Evolutionary conservation across 257 asterid species (phyloP), one percentile per base, ranked within the genome.

Genomic region (Paraleonurus japonicus): DNA sequence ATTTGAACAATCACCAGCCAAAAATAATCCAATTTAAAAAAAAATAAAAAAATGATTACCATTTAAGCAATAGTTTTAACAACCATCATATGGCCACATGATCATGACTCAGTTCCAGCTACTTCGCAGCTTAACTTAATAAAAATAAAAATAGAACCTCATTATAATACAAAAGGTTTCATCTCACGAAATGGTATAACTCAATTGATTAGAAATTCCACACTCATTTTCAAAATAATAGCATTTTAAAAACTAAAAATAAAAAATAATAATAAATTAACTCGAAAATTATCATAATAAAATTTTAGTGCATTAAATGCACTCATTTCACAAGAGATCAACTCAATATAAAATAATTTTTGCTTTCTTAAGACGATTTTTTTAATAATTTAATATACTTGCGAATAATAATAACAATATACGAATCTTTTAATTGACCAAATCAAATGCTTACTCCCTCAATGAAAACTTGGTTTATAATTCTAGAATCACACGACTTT

Each of bases 51-150:
- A 72, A 74, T 64, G 54, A 43, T 37, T 7, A 23, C 11, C 24
- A 72, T 53, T 28, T 58, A 58, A 51, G 19, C n/a, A 71, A 39
- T 12, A 47, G 59, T 51, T 67, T 55, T 43, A 48, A 30, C 16
- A 26, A 68, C 26, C 39, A 61, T 28, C 76, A 75, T 82, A 86
- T 80, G 87, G 62, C 53, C 79, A 79, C 86, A 81, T 82, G 91
- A 54, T 58, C 30, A 24, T 82, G 89, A 88, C 88, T 84, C 89
- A 74, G 32, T 77, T 84, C 88, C 91, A 82, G 69, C 80, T 75
- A 63, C 76, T 76, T 16, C 10, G 53, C 66, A 37, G 39, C 55
- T 17, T 27, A 19, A n/a, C n/a, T n/a, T n/a, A n/a, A n/a, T n/a
- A n/a, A n/a, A n/a, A n/a, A 60, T 15, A 58, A 26, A 16, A 5